phyloP scores from a whole-genome alignment of 805 yeast species.

The Hanseniaspora meyeri region DNA sequence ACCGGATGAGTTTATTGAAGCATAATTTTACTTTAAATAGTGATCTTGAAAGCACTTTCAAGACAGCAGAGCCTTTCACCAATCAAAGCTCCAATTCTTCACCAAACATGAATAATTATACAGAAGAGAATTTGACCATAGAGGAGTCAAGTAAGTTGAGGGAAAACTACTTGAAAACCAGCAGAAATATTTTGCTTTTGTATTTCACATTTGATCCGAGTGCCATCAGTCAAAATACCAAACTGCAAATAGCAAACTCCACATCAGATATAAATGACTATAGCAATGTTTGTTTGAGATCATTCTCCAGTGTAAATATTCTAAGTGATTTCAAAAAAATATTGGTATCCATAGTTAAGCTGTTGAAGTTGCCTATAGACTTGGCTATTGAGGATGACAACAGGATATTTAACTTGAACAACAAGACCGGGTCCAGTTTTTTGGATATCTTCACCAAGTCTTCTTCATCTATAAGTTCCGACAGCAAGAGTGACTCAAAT shows the following conservation, averaged over 20 bases:
- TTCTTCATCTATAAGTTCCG: background rate
- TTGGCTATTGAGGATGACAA: conserved; percentile 30
- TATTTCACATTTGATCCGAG: conserved; percentile 9
- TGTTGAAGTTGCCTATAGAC: conserved; percentile 37
- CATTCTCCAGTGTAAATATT: conserved; percentile 42
- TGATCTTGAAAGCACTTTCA: background rate
- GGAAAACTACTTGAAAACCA: conserved; percentile 2
- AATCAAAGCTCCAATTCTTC: background rate
- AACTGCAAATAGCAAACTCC: background rate
- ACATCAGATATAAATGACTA: background rate
- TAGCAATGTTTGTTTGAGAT: conserved; percentile 10
- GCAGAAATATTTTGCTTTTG: conserved; percentile 7
- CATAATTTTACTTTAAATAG: background rate
- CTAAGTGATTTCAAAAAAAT: conserved; percentile 44
- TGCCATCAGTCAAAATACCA: background rate
- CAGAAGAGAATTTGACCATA: conserved; percentile 13
- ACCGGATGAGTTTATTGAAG: background rate
- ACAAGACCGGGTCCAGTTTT: conserved; percentile 3
- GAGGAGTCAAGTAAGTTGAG: conserved; percentile 6
- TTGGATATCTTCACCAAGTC: conserved; percentile 1
- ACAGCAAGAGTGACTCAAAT: background rate
- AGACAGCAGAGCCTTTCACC: background rate
- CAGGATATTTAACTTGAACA: conserved; percentile 25
- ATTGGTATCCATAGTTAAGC: conserved; percentile 35
- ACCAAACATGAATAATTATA: conserved; percentile 8